Evolutionary conservation across 2,329 filamentous ascomycete species (phyloP).

Genomic region (Colletotrichum incanum): DNA sequence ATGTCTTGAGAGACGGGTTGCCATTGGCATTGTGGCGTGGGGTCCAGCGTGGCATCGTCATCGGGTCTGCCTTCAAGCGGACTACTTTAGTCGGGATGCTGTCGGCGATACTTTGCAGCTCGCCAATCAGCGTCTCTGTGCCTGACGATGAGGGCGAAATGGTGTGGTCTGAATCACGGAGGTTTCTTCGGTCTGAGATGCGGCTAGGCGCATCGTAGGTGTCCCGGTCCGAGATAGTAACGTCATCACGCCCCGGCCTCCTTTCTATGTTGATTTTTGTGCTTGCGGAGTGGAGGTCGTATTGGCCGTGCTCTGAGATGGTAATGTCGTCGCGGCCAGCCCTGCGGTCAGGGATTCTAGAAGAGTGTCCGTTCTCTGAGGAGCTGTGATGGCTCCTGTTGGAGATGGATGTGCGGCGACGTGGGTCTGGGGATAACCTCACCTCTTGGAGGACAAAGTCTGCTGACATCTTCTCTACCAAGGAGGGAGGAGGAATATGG

Average conservation of each 20-base stretch:
- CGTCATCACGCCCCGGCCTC: constrained; percentile 22
- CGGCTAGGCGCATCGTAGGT: constrained; percentile 38
- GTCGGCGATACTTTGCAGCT: constrained; percentile 46
- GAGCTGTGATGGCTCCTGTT: constrained; percentile 45
- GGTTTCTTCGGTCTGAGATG: constrained; percentile 42
- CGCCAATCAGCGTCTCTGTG: constrained; percentile 54
- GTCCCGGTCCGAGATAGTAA: constrained; percentile 31
- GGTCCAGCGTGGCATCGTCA: constrained; percentile 66
- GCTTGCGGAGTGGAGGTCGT: constrained; percentile 30
- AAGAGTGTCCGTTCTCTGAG: constrained; percentile 40
- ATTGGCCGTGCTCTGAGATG: constrained; percentile 43
- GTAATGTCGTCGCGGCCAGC: constrained; percentile 39
- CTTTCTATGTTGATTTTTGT: constrained; percentile 29
- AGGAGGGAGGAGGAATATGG: constrained; percentile 40
- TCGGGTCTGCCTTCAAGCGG: constrained; percentile 66
- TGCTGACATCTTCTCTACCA: constrained; percentile 43
- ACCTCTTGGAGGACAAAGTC: constrained; percentile 41
- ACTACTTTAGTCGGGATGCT: constrained; percentile 56
- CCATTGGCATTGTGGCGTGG: constrained; percentile 62
- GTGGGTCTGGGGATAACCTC: constrained; percentile 40
- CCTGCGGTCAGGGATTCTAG: constrained; percentile 38
- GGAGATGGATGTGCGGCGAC: constrained; percentile 48
- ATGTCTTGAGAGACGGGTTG: constrained; percentile 61
- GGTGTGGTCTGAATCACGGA: constrained; percentile 48
- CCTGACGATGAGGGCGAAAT: constrained; percentile 49